Percentiles rank a stretch among this genome's conserved stretches.
Evolutionary conservation across 2,329 filamentous ascomycete genomes (phyloP).

Genomic region (Trichoderma oligosporum): DNA sequence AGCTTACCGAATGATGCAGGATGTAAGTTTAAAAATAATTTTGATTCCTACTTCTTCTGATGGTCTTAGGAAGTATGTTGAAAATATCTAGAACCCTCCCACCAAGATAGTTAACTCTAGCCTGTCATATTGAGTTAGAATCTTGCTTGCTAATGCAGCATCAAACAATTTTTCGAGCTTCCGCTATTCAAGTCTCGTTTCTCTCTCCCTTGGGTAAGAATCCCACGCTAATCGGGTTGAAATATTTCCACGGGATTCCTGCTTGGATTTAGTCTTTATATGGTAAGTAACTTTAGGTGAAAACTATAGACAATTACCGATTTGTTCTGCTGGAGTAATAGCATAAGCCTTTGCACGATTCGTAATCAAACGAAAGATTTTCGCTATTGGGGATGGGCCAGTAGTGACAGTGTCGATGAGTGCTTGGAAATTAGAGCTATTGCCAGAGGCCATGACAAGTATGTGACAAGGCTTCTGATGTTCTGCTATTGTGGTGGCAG

Average conservation of each 20-base stretch:
- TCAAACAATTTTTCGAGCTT: constrained; percentile 69
- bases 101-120: constrained; percentile 77
- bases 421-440: constrained; percentile 75
- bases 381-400: constrained; percentile 39
- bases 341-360: constrained; percentile 49
- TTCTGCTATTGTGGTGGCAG: constrained; percentile 17
- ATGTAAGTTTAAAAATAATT: constrained; percentile 82
- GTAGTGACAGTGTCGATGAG: constrained; percentile 50
- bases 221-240: constrained; percentile 75
- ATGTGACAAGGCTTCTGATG: constrained; percentile 43
- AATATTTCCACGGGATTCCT: constrained; percentile 70
- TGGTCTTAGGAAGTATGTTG: constrained; percentile 64
- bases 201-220: constrained; percentile 55
- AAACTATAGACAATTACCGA: constrained; percentile 26
- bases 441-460: constrained; percentile 68
- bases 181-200: constrained; percentile 51
- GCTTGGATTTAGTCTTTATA: no score
- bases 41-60: constrained; percentile 58
- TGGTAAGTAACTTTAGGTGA: no score
- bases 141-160: constrained; percentile 64
- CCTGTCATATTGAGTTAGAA: constrained; percentile 51
- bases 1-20: neutral
- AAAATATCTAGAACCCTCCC: constrained; percentile 85
- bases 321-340: constrained; percentile 43
- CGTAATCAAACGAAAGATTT: constrained; percentile 45